Percentiles rank a stretch among this genome's conserved stretches.
phyloP scores from a whole-genome alignment of 768 basidiomycete genomes.

The Pisolithus albus region DNA sequence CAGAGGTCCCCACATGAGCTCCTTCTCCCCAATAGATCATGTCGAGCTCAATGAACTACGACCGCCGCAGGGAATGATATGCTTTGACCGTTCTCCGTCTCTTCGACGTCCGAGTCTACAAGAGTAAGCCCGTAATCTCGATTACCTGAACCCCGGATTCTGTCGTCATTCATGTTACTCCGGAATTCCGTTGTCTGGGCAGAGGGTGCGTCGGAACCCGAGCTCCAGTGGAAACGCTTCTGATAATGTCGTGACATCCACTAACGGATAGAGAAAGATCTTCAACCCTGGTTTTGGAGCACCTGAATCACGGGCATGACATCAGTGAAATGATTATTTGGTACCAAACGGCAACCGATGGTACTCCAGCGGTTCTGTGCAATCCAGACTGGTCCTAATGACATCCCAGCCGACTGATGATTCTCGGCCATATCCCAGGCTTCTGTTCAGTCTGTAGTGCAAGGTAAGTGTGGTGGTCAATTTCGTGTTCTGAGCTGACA shows the following conservation, averaged over 20 bases:
- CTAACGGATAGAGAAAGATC: slow-evolving; percentile 47
- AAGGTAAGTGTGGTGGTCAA: slow-evolving; percentile 26
- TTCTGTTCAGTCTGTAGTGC: slow-evolving; percentile 31
- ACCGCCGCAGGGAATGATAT: slow-evolving; percentile 73
- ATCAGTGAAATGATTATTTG: no score
- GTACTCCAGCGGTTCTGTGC: no score
- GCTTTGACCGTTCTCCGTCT: slow-evolving; percentile 68
- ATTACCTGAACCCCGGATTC: slow-evolving; percentile 15
- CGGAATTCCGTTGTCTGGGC: slow-evolving; percentile 36
- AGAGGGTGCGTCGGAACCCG: slow-evolving; percentile 25
- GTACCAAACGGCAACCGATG: no score
- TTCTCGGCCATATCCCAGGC: slow-evolving; percentile 44
- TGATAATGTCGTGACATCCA: slow-evolving; percentile 31
- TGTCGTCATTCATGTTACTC: slow-evolving; percentile 8
- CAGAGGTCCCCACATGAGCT: slow-evolving; percentile 43
- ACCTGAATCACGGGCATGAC: slow-evolving; percentile 43
- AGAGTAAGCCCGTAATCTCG: slow-evolving; percentile 41
- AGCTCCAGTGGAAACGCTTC: slow-evolving; percentile 7
- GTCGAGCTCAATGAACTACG: slow-evolving; percentile 67
- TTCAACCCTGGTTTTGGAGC: slow-evolving; percentile 52
- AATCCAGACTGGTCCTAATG: no score
- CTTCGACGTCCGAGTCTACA: slow-evolving; percentile 70
- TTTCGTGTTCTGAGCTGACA: neutral
- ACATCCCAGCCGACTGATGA: no score
- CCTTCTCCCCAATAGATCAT: slow-evolving; percentile 47